phyloP scores from a whole-genome alignment of 768 basidiomycete genomes.

The Tremella fuciformis region DNA sequence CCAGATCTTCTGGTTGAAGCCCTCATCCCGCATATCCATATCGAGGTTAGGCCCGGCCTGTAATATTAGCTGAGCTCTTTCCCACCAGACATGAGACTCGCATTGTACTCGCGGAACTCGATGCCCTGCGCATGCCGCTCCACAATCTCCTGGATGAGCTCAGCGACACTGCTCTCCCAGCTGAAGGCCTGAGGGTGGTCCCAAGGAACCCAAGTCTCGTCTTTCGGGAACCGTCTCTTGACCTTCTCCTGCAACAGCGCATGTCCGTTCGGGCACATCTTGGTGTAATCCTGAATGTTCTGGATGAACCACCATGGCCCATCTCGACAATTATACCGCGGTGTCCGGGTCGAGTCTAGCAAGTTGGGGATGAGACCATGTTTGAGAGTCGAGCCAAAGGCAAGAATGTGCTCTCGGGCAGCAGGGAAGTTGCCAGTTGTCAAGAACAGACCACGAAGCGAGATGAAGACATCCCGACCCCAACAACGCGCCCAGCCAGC shows the following conservation, averaged over 20 bases:
- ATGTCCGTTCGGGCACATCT: conserved; percentile 77
- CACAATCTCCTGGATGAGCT: conserved; percentile 92
- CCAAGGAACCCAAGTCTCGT: conserved; percentile 92
- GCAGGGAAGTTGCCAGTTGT: conserved; percentile 70
- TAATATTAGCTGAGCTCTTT: not conserved
- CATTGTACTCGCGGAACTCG: conserved; percentile 87
- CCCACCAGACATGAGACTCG: conserved; percentile 13
- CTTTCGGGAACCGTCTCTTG: conserved; percentile 88
- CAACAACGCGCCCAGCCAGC: conserved; percentile 93
- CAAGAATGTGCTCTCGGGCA: conserved; percentile 83
- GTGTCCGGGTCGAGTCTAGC: conserved; percentile 79
- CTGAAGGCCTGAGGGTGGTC: conserved; percentile 78
- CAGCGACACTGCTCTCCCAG: conserved; percentile 78
- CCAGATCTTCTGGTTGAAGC: conserved; percentile 86
- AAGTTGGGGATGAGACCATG: conserved; percentile 96
- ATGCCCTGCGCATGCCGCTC: conserved; percentile 92
- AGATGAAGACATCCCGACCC: conserved; percentile 86
- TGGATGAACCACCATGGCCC: conserved; percentile 99
- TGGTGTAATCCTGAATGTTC: conserved; percentile 91
- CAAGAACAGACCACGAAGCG: conserved; percentile 85
- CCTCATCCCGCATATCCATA: conserved; percentile 88
- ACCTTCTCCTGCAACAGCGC: conserved; percentile 74
- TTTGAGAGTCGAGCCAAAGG: conserved; percentile 88
- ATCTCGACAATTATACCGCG: conserved; percentile 91
- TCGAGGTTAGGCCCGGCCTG: conserved; percentile 90